Percentiles rank a stretch among this genome's conserved stretches.
Evolutionary conservation across 495 filamentous ascomycete genomes (phyloP).

Genomic region (Penicillium dipodomyicola): DNA sequence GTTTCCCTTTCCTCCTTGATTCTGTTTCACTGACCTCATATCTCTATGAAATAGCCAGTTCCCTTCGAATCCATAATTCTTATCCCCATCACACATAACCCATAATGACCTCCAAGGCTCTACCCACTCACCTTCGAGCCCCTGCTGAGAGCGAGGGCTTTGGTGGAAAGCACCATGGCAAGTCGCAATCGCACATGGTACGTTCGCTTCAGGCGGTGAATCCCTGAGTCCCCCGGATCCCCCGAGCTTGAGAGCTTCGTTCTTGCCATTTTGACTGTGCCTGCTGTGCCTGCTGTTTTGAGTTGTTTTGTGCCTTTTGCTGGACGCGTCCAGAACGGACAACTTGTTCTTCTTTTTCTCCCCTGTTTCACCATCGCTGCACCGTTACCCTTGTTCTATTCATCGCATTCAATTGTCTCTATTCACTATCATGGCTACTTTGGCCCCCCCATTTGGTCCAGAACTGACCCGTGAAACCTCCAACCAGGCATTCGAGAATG

Average conservation of each 20-base stretch:
- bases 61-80: neutral
- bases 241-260: neutral
- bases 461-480: conserved; percentile 19
- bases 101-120: conserved; percentile 68
- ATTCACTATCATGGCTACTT: conserved; percentile 3
- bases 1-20: conserved; percentile 1
- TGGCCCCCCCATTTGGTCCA: neutral
- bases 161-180: conserved; percentile 80
- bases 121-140: conserved; percentile 79
- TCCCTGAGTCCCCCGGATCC: conserved; percentile 2
- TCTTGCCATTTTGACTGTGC: neutral
- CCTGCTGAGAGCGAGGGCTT: conserved; percentile 52
- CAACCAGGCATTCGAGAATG: conserved; percentile 94
- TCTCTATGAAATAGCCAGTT: neutral
- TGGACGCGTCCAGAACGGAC: neutral
- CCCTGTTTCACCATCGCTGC: neutral
- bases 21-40: neutral
- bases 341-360: neutral
- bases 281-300: neutral
- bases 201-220: conserved; percentile 41
- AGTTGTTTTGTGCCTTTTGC: neutral
- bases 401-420: neutral
- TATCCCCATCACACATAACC: conserved; percentile 1
- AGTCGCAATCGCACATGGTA: conserved; percentile 94
- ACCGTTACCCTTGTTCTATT: neutral